These are phyloP conservation scores for Trametes coccinea DNA, from an alignment of 768 basidiomycete species.

Conservation along the genomic window DNA sequence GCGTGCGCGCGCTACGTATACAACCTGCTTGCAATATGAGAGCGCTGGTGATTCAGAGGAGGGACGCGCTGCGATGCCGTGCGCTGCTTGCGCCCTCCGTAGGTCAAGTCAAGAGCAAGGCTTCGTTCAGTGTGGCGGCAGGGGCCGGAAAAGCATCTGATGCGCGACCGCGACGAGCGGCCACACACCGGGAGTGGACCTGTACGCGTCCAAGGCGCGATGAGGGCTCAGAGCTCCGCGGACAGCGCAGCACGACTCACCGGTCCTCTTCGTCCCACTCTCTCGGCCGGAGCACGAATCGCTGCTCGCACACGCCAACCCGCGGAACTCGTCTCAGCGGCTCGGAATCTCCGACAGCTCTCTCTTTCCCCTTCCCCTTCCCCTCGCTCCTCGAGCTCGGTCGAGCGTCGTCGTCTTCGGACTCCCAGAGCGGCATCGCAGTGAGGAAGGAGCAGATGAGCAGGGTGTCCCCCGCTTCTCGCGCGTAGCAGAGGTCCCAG, in stretches of 20 bases:
- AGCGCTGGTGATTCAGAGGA: too few relatives aligned
- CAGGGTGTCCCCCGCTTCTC: slow-evolving; percentile 16
- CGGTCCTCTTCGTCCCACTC: slow-evolving; percentile 26
- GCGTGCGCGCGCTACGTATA: too few relatives aligned
- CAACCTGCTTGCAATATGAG: too few relatives aligned
- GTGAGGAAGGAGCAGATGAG: slow-evolving; percentile 21
- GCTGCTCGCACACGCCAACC: slow-evolving; percentile 24
- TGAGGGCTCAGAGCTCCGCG: not conserved
- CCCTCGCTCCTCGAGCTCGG: not conserved
- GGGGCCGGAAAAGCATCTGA: slow-evolving; percentile 20
- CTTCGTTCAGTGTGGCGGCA: not conserved
- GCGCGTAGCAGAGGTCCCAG: slow-evolving; percentile 22
- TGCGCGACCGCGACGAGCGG: slow-evolving; percentile 27
- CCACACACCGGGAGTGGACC: slow-evolving; percentile 24
- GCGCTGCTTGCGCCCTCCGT: too few relatives aligned
- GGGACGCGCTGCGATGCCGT: too few relatives aligned
- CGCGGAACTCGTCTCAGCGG: not conserved
- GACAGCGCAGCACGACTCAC: slow-evolving; percentile 5
- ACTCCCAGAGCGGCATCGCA: not conserved
- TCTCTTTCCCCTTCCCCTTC: not conserved
- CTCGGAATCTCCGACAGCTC: not conserved
- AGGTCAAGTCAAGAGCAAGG: not conserved
- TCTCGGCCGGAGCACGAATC: slow-evolving; percentile 23
- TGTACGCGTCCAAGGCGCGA: not conserved
- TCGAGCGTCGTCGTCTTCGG: not conserved